These are phyloP conservation scores for Ogataea paraovalis DNA, from an alignment of 805 yeast genomes.

Conservation along the genomic window DNA sequence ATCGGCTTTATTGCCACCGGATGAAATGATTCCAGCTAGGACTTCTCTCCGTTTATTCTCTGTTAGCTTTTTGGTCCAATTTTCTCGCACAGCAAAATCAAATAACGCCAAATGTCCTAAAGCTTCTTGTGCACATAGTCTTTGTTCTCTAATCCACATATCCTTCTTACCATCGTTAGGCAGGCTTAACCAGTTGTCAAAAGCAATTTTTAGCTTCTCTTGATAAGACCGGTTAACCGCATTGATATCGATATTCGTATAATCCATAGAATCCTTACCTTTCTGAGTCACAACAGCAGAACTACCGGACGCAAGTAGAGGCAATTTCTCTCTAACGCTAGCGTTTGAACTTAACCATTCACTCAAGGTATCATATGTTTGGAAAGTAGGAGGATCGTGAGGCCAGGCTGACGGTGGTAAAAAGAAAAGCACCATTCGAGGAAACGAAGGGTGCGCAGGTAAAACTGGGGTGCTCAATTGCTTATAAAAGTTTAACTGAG, in stretches of 20 bases:
- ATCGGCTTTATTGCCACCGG: constrained; percentile 3
- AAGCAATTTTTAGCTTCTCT: constrained; percentile 41
- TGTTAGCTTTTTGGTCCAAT: constrained; percentile 31
- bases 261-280: not conserved
- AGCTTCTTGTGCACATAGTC: constrained; percentile 42
- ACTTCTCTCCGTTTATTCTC: constrained; percentile 18
- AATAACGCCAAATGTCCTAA: constrained; percentile 37
- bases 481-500: constrained; percentile 34
- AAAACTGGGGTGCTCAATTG: constrained; percentile 36
- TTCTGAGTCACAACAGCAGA: not conserved
- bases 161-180: constrained; percentile 33
- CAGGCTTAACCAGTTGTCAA: constrained; percentile 41
- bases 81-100: constrained; percentile 41
- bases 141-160: constrained; percentile 43
- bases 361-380: constrained; percentile 35
- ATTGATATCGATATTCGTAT: not conserved
- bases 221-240: constrained; percentile 17
- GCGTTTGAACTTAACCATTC: constrained; percentile 18
- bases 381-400: constrained; percentile 47
- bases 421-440: constrained; percentile 45
- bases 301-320: constrained; percentile 9
- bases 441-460: constrained; percentile 44
- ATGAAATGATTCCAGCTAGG: not conserved
- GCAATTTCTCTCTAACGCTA: constrained; percentile 21
- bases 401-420: constrained; percentile 47